Evolutionary conservation across 306 rosid species (phyloP).

Genomic region (Biancaea sappan): DNA sequence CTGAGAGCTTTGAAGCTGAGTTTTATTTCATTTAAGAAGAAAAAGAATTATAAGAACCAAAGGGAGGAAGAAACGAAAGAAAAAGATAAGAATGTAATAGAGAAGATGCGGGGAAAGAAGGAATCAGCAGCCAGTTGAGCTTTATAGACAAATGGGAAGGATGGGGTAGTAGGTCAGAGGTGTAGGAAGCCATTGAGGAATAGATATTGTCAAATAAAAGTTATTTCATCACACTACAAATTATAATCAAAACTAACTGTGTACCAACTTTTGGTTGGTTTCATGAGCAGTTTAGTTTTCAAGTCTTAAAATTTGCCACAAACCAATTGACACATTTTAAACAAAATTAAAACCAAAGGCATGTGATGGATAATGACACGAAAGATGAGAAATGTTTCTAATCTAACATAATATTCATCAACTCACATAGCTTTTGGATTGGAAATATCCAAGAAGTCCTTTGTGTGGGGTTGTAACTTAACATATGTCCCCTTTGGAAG

Average conservation of each 20-base stretch:
- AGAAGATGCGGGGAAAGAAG: background rate
- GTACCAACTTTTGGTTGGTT: background rate
- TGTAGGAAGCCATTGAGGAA: background rate
- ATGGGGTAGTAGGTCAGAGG: background rate
- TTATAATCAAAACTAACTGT: background rate
- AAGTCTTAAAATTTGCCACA: background rate
- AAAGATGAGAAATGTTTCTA: slow-evolving; percentile 17
- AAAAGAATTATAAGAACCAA: background rate
- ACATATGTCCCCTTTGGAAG: slow-evolving; percentile 98
- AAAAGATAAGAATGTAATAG: background rate
- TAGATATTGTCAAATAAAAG: background rate
- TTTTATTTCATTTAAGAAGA: background rate
- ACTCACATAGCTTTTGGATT: slow-evolving; percentile 99
- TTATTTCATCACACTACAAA: background rate
- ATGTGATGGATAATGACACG: background rate
- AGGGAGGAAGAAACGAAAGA: background rate
- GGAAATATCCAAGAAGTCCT: slow-evolving; percentile 92
- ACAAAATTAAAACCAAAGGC: slow-evolving; percentile 5
- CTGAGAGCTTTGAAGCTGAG: background rate
- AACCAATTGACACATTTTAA: slow-evolving; percentile 6
- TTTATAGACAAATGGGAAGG: background rate
- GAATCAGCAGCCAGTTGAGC: background rate
- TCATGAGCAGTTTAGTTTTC: background rate
- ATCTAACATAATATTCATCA: slow-evolving; percentile 24
- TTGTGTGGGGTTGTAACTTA: slow-evolving; percentile 97